Evolutionary conservation across 441 rosid species (phyloP), one percentile per base, ranked within the genome.

Genomic region (Kokia cookei): DNA sequence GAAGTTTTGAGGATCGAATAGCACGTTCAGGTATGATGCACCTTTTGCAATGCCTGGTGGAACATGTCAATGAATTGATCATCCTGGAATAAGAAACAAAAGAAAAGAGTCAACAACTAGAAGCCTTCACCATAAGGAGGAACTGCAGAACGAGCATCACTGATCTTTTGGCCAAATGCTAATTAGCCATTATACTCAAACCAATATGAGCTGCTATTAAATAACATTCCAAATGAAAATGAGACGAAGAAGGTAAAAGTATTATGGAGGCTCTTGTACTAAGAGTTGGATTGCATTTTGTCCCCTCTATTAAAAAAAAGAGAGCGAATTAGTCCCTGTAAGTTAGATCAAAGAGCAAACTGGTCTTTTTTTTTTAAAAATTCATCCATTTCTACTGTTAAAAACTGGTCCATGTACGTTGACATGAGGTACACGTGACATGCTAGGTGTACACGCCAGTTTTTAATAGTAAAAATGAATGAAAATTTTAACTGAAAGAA

Each of bases 21-120:
- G 32, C 17, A 7, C 32, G 14, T 77, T 89, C 87, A 87, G 24
- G 83, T 77, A 37, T 78, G 81, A 35, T 86, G 86, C 65, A 75
- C 87, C 80, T 85, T 88, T 72, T 79, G 72, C 81, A 90, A 72
- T 26, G 91, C 81, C 76, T 83, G 86, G 83, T 81, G 79, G 78
- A 90, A 86, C 91, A 86, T 71, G 81, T 90, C 89, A 4, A 90
- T 75, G 73, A 88, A 90, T 68, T 80, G 90, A 61, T 90, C 91
- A 60, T 90, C 93, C 95, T 90, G 67, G 70, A 24, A 82, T 26
- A 82, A 55, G 42, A 79, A 66, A 42, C 0, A 69, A 54, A 32
- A 50, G 27, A 51, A 35, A 71, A 35, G 10, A 61, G 69, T 37
- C 61, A 13, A 15, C 29, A 61, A 69, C n/a, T 35, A 51, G 61